These are phyloP conservation scores for Pseudocercospora eumusae DNA, from an alignment of 2,329 filamentous ascomycete species.

Conservation along the genomic window DNA sequence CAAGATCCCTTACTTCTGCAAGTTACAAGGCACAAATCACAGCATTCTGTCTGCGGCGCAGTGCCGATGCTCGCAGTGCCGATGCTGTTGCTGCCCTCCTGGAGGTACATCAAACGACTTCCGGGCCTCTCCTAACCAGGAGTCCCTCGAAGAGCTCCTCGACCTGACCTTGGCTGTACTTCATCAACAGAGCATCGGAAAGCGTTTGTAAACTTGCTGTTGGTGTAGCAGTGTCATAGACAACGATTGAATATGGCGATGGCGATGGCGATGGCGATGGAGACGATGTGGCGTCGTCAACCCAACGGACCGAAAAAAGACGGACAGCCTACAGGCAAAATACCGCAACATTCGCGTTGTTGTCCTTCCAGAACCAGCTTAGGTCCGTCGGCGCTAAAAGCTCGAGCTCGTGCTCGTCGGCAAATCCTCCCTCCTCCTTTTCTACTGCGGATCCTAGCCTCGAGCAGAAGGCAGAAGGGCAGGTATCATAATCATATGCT, in stretches of 20 bases:
- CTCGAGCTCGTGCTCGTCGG: slow-evolving; percentile 7
- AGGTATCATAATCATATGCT: no score
- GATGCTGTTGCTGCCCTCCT: background rate
- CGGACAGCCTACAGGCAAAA: no score
- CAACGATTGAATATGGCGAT: background rate
- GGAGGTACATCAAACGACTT: slow-evolving; percentile 2
- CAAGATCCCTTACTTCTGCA: background rate
- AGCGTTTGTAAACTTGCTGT: background rate
- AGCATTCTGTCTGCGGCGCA: background rate
- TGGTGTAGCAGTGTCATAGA: no score
- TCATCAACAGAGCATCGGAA: background rate
- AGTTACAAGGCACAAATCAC: background rate
- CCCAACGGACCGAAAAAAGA: background rate
- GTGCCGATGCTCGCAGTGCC: background rate
- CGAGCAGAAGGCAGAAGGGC: background rate
- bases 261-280: background rate
- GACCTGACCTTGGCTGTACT: background rate
- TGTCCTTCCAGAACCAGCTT: slow-evolving; percentile 9
- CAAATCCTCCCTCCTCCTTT: slow-evolving; percentile 1
- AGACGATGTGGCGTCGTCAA: background rate
- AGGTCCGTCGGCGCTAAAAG: background rate
- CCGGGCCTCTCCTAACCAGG: slow-evolving; percentile 3
- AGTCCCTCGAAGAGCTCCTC: background rate
- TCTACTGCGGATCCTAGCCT: background rate
- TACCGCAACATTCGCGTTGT: background rate